phyloP scores from a whole-genome alignment of 352 stramenopile species.

The Phytophthora quininea region DNA sequence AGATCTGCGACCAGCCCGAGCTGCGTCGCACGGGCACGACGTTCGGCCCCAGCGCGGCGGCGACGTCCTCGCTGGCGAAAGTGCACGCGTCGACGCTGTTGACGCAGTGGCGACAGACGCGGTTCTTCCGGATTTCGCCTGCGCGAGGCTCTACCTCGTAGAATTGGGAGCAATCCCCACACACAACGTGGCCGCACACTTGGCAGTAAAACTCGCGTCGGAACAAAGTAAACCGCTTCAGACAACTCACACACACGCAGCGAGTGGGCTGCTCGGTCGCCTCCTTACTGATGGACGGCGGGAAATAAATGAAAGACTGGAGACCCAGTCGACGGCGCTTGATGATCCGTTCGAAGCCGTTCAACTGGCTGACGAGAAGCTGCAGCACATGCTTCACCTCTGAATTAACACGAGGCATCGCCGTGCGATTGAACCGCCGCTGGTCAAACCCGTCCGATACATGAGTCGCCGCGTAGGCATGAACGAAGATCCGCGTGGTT shows the following conservation, averaged over 20 bases:
- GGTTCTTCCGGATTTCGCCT: constrained; percentile 48
- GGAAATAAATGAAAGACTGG: constrained; percentile 62
- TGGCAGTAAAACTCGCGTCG: constrained; percentile 56
- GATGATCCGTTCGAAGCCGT: constrained; percentile 60
- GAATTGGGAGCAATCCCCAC: constrained; percentile 46
- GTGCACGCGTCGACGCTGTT: constrained; percentile 50
- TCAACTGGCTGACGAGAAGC: constrained; percentile 46
- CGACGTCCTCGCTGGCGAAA: constrained; percentile 54
- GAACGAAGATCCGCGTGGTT: constrained; percentile 43
- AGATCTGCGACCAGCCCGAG: constrained; percentile 25
- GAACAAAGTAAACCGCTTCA: constrained; percentile 44
- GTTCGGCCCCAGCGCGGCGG: constrained; percentile 42
- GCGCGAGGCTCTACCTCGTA: constrained; percentile 55
- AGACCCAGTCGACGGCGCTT: constrained; percentile 65
- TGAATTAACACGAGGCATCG: constrained; percentile 41
- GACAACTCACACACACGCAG: constrained; percentile 39
- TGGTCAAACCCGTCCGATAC: constrained; percentile 6
- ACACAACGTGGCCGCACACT: constrained; percentile 51
- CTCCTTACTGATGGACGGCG: constrained; percentile 27
- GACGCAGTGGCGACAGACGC: constrained; percentile 50
- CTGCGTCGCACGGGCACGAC: constrained; percentile 38
- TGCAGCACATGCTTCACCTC: constrained; percentile 55
- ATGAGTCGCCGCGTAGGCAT: constrained; percentile 55
- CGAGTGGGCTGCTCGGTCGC: constrained; percentile 13
- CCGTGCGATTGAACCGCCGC: constrained; percentile 14